Evolutionary conservation across 2,329 filamentous ascomycete genomes (phyloP).

Genomic region (Huntiella moniliformis): DNA sequence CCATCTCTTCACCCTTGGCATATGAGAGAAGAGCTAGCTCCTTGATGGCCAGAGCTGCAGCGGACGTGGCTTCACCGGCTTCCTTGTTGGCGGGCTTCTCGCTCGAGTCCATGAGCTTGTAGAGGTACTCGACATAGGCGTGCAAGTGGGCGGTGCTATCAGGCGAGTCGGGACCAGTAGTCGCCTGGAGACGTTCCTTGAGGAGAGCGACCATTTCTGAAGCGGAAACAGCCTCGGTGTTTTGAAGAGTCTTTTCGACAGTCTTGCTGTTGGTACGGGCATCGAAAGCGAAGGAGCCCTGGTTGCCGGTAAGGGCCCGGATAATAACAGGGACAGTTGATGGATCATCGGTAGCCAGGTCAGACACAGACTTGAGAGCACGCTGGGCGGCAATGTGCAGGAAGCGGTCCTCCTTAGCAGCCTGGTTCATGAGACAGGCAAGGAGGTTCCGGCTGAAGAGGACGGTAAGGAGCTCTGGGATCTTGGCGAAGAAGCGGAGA

Average conservation of each 20-base stretch:
- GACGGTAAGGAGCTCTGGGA: constrained; percentile 26
- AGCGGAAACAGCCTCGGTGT: constrained; percentile 36
- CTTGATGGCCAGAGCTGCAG: constrained; percentile 26
- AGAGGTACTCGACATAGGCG: constrained; percentile 35
- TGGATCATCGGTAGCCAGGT: constrained; percentile 41
- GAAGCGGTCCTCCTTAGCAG: constrained; percentile 57
- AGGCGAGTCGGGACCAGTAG: constrained; percentile 6
- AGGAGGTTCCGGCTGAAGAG: constrained; percentile 75
- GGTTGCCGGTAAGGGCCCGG: constrained; percentile 46
- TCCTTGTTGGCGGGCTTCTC: constrained; percentile 17
- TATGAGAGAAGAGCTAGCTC: constrained; percentile 39
- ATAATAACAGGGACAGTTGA: constrained; percentile 41
- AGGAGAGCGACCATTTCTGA: constrained; percentile 32
- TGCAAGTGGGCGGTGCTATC: constrained; percentile 20
- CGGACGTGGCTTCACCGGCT: constrained; percentile 17
- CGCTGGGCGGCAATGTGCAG: constrained; percentile 63
- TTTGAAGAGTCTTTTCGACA: constrained; percentile 52
- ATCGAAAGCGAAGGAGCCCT: constrained; percentile 66
- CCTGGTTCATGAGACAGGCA: constrained; percentile 64
- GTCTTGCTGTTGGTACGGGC: constrained; percentile 72
- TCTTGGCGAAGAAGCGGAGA: constrained; percentile 34
- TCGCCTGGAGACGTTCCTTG: constrained; percentile 22
- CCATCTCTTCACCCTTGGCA: constrained; percentile 25
- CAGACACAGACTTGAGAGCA: constrained; percentile 52
- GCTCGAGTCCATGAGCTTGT: constrained; percentile 27